Base-by-base conservation (phyloP, 2,329 filamentous ascomycete species). In the Penicillium sp. region DNA sequence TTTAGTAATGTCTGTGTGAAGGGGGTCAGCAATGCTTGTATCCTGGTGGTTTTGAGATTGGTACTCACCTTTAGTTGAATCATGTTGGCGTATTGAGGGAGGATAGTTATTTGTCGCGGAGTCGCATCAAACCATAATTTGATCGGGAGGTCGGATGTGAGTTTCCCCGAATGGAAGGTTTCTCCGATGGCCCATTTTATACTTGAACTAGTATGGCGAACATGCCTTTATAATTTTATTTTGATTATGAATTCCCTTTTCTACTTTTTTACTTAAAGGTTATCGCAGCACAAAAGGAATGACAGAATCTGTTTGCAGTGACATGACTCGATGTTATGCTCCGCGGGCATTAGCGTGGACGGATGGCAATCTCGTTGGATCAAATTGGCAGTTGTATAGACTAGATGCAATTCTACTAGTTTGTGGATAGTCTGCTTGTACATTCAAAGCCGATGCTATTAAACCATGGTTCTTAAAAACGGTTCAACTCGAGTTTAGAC, bases 1-100 rank as follows among this genome's bases (percentile, higher is more conserved):
- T 95, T 97, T 70, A 99, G 86, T 86, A 99, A 91, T 74, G 93
- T 90, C 95, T 97, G 67, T 24, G 19, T 13, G 6, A 3, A 47
- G 33, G 27, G 1, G 14, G 42, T 61, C n/a, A 64, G 44, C 33
- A 47, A 3, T 8, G 13, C 4, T 22, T 24, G 4, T 46, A 26
- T 42, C 2, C 22, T 29, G 4, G n/a, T 4, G 6, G 27, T 21
- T 26, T 22, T 21, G 9, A 22, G 19, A 21, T 11, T 26, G 24
- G 14, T 35, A 55, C 60, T 39, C 52, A 77, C 90, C 87, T 93
- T 93, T 83, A 95, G 79, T 85, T 95, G 91, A 79, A 96, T 96
- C 91, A 96, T 98, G 67, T 78, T 88, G 84, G 72, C 62, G 70
- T 70, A 50, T 71, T 74, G 63, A 55, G 14, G 9, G 21, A 62